These are phyloP conservation scores for Aspergillus fischeri DNA, from an alignment of 2,329 filamentous ascomycete genomes.

Conservation along the genomic window DNA sequence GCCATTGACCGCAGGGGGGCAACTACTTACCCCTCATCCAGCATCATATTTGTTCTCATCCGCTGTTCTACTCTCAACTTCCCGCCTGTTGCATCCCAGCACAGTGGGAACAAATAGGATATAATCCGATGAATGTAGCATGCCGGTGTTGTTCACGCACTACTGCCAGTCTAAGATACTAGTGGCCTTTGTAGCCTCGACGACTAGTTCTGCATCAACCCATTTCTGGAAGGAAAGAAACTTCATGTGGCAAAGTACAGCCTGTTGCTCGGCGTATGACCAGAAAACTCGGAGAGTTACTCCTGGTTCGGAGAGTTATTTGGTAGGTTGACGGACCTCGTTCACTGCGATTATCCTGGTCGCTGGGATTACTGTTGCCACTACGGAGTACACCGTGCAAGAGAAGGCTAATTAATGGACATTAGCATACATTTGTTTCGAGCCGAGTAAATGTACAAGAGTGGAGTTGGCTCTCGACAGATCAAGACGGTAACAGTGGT, in stretches of 20 bases:
- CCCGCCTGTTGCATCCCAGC: background rate
- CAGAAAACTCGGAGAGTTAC: background rate
- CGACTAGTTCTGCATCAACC: background rate
- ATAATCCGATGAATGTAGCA: background rate
- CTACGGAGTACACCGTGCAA: background rate
- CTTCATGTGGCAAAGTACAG: background rate
- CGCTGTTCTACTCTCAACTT: background rate
- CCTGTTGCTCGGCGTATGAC: background rate
- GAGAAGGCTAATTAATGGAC: background rate
- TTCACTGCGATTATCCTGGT: background rate
- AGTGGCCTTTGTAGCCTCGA: background rate
- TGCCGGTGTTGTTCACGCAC: background rate
- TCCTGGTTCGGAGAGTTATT: background rate
- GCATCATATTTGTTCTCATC: background rate
- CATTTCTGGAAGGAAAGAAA: background rate
- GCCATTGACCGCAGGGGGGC: background rate
- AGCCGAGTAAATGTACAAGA: background rate
- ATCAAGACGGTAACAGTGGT: too few relatives aligned
- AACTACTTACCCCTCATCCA: background rate
- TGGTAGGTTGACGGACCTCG: background rate
- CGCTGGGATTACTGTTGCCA: background rate
- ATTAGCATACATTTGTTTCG: background rate
- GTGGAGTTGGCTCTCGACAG: too few relatives aligned
- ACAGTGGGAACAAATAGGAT: conserved; percentile 6
- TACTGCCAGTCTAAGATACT: background rate